Evolutionary conservation across 352 stramenopile species (phyloP).

Genomic region (Pilasporangium apinafurcum): DNA sequence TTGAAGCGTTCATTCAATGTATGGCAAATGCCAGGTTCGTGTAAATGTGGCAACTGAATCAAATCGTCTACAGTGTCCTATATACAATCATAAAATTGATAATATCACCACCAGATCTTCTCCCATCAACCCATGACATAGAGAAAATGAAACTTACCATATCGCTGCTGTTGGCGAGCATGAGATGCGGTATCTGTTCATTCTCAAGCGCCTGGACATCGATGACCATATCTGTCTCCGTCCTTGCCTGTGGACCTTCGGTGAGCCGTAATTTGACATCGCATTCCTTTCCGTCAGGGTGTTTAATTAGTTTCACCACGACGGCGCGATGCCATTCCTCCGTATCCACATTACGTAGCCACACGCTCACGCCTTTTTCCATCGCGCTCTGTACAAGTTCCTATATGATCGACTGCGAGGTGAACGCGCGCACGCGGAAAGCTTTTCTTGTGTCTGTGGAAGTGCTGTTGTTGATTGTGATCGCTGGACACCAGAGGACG

Average conservation of each 20-base stretch:
- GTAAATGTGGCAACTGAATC: conserved; percentile 90
- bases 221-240: conserved; percentile 39
- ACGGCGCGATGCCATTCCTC: conserved; percentile 68
- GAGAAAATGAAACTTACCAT: conserved; percentile 33
- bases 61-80: conserved; percentile 88
- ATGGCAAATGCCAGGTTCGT: conserved; percentile 93
- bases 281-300: conserved; percentile 7
- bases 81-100: background rate
- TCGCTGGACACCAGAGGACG: no score
- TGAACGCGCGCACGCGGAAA: no score
- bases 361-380: conserved; percentile 78
- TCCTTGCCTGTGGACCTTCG: conserved; percentile 38
- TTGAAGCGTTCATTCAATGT: conserved; percentile 89
- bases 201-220: conserved; percentile 64
- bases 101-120: background rate
- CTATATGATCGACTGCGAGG: no score
- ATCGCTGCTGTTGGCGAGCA: conserved; percentile 81
- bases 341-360: conserved; percentile 55
- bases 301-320: conserved; percentile 36
- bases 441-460: no score
- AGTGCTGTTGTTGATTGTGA: no score
- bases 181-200: conserved; percentile 40
- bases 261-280: conserved; percentile 46
- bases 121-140: background rate
- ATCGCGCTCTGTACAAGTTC: conserved; percentile 20